Evolutionary conservation across 2,329 filamentous ascomycete genomes (phyloP).

Genomic region (Nothomitra cinnamomea): DNA sequence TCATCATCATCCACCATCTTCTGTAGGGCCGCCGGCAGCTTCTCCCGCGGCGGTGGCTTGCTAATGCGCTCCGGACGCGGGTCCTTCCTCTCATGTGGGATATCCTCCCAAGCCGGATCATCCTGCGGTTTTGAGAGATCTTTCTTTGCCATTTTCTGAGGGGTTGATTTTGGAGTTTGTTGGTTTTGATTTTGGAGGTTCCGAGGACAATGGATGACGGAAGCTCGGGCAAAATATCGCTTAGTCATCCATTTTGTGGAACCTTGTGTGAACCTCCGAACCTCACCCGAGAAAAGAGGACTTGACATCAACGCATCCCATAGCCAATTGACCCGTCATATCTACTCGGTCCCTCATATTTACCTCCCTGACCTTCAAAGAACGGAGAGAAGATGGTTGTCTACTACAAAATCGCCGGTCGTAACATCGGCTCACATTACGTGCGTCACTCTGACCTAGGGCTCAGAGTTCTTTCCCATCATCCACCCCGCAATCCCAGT

Average conservation of each 20-base stretch:
- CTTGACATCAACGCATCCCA: too few relatives aligned
- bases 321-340: too few relatives aligned
- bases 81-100: conserved; percentile 26
- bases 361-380: too few relatives aligned
- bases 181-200: too few relatives aligned
- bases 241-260: too few relatives aligned
- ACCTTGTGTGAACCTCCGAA: too few relatives aligned
- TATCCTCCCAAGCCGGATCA: conserved; percentile 12
- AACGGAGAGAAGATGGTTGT: conserved; percentile 28
- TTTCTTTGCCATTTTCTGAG: conserved; percentile 24
- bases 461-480: neutral
- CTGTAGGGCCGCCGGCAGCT: conserved; percentile 37
- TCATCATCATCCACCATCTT: conserved; percentile 44
- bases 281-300: too few relatives aligned
- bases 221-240: too few relatives aligned
- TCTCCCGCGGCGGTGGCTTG: conserved; percentile 29
- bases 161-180: too few relatives aligned
- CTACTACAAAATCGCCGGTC: conserved; percentile 33
- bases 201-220: too few relatives aligned
- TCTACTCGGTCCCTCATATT: too few relatives aligned
- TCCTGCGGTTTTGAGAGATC: conserved; percentile 9
- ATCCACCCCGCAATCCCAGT: neutral
- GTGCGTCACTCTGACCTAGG: conserved; percentile 22
- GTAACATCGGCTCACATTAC: conserved; percentile 33
- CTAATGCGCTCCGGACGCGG: conserved; percentile 28